These are phyloP conservation scores for Capsicum rhomboideum DNA, from an alignment of 257 asterid species.

Conservation along the genomic window DNA sequence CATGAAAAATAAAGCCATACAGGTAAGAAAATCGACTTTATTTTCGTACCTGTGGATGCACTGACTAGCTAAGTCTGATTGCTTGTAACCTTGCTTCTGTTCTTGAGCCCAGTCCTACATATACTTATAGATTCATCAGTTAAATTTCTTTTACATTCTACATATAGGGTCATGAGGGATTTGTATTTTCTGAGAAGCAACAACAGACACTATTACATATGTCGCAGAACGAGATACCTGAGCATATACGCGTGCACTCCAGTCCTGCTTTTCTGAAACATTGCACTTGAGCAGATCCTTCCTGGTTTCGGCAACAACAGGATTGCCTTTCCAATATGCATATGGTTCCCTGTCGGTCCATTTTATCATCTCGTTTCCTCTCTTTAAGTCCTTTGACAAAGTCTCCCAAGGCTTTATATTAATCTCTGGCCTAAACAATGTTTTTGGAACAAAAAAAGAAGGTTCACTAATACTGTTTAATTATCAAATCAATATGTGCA, in stretches of 20 bases:
- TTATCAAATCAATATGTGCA: not conserved
- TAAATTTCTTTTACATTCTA: not conserved
- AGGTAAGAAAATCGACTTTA: not conserved
- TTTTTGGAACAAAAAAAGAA: not conserved
- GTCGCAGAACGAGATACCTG: slow-evolving; percentile 37
- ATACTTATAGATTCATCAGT: not conserved
- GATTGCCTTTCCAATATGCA: slow-evolving; percentile 93
- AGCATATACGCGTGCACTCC: slow-evolving; percentile 68
- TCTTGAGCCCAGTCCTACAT: slow-evolving; percentile 64
- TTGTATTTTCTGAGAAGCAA: not conserved
- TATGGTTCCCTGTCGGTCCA: slow-evolving; percentile 77
- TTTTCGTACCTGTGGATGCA: slow-evolving; percentile 56
- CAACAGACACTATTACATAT: not conserved
- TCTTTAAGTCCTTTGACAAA: slow-evolving; percentile 36
- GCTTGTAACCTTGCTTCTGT: slow-evolving; percentile 48
- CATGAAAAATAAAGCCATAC: not conserved
- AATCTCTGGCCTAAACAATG: slow-evolving; percentile 58
- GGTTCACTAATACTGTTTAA: not conserved
- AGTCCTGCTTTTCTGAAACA: slow-evolving; percentile 60
- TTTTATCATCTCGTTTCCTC: slow-evolving; percentile 42
- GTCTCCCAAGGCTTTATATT: slow-evolving; percentile 77
- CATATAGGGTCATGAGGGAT: not conserved
- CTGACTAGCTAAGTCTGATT: slow-evolving; percentile 72
- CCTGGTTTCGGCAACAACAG: slow-evolving; percentile 42
- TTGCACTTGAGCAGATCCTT: slow-evolving; percentile 71